Evolutionary conservation across 2,329 filamentous ascomycete genomes (phyloP), one percentile per base, ranked within the genome.

Genomic region (Scortechinia acanthostroma): DNA sequence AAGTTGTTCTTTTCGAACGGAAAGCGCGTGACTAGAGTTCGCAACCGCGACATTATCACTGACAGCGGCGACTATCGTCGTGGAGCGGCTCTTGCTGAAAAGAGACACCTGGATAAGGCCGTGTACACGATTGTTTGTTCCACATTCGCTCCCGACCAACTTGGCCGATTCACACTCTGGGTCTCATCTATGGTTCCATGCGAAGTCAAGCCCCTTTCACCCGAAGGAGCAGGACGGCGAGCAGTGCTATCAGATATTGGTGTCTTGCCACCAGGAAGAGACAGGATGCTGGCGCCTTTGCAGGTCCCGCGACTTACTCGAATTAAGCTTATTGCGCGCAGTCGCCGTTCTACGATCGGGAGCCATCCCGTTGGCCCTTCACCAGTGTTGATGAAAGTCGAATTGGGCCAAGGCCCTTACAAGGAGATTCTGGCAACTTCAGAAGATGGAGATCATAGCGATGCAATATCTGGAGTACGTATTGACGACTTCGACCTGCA

Each of bases 21-120:
- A 10, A 75, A 81, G 52, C 80, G 91, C 30, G 76, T 93, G 1
- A 76, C 80, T 16, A 68, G 77, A 19, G 73, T 95, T 15, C 76
- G 81, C 43, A 72, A 79, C 51, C 81, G 87, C 52, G 91, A 96
- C 57, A 79, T 97, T 30, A 75, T 94, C 20, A 77, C 78, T 19
- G 84, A 88, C 46, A 94, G 88, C 23, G 88, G 88, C n/a, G 89
- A 95, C 52, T 96, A 98, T 63, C 82, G 87, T 43, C 81, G 84
- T 21, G 86, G 86, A 21, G 88, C 86, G 58, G 86, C 87, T 3
- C 70, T 90, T 22, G 82, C 85, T 2, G 77, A 87, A 49, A 66
- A 13, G 6, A 40, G 55, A 56, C 50, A 68, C 17, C 66, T 95
- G 16, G 79, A 82, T 30, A 67, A 78, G 1, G 91, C 91, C 0